Evolutionary conservation across 805 yeast genomes (phyloP).

Genomic region (Maudiozyma saulgeensis): DNA sequence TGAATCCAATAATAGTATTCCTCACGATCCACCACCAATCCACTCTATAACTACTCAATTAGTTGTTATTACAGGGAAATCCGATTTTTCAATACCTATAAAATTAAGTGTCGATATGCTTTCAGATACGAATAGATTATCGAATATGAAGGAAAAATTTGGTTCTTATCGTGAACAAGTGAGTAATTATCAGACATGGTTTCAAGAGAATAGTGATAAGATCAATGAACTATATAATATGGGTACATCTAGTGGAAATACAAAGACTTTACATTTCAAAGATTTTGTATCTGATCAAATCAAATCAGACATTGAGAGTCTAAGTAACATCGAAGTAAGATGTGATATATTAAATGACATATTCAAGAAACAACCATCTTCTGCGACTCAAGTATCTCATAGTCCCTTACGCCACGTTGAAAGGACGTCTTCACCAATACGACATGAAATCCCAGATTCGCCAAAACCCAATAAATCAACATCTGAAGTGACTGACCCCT

Average conservation of each 20-base stretch:
- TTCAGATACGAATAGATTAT: constrained; percentile 16
- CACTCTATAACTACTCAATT: constrained; percentile 25
- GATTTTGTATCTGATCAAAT: constrained; percentile 23
- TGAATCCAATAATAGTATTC: constrained; percentile 25
- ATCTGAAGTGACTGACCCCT: no score
- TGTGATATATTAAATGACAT: constrained; percentile 17
- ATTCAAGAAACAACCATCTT: constrained; percentile 21
- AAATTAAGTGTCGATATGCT: constrained; percentile 30
- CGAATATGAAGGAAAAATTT: constrained; percentile 19
- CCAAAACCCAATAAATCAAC: no score
- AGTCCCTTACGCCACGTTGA: background rate
- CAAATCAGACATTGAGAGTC: constrained; percentile 25
- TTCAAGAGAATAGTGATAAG: constrained; percentile 14
- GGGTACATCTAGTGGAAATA: constrained; percentile 9
- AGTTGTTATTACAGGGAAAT: constrained; percentile 28
- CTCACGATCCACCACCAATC: constrained; percentile 26
- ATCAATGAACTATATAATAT: constrained; percentile 22
- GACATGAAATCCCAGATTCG: background rate
- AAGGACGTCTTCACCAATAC: background rate
- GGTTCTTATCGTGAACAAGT: constrained; percentile 8
- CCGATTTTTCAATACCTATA: constrained; percentile 34
- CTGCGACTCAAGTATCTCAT: background rate
- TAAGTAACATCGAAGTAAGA: constrained; percentile 18
- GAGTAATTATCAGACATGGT: constrained; percentile 10
- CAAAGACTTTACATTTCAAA: constrained; percentile 22